Evolutionary conservation across 2,329 filamentous ascomycete species (phyloP).

Genomic region (Penicillium aurantiogriseum): DNA sequence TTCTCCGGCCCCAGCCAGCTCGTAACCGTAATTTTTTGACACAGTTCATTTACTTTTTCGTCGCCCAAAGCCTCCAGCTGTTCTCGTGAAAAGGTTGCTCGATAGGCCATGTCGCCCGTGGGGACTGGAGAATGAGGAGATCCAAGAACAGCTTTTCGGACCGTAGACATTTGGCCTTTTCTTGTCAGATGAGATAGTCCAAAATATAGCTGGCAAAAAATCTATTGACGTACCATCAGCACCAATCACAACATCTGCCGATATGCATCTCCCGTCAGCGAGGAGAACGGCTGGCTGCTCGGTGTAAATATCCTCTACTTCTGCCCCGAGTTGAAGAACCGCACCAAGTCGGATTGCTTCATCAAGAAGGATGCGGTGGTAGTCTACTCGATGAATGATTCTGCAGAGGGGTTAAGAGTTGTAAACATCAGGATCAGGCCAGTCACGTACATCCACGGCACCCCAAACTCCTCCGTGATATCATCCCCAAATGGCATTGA

Average conservation of each 20-base stretch:
- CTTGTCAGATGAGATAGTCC: neutral
- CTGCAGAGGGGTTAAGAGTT: conserved; percentile 6
- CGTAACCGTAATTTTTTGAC: conserved; percentile 50
- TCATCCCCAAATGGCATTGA: conserved; percentile 23
- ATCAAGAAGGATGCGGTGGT: conserved; percentile 18
- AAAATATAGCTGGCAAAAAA: neutral
- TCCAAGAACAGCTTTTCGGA: conserved; percentile 31
- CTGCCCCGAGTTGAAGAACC: conserved; percentile 7
- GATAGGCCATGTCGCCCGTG: conserved; percentile 64
- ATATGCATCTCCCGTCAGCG: conserved; percentile 2
- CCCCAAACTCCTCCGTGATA: conserved; percentile 23
- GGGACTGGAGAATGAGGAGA: conserved; percentile 48
- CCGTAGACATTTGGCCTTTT: conserved; percentile 18
- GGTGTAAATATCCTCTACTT: conserved; percentile 5
- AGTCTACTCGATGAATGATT: conserved; percentile 24
- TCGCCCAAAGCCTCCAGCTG: conserved; percentile 48
- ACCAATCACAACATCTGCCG: conserved; percentile 19
- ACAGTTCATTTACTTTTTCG: conserved; percentile 41
- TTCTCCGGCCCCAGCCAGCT: conserved; percentile 63
- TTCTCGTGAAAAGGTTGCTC: conserved; percentile 49
- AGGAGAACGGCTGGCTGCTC: conserved; percentile 10
- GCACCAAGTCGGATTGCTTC: conserved; percentile 15
- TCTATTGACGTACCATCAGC: conserved; percentile 18
- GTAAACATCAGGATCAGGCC: neutral
- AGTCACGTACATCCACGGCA: conserved; percentile 25